Evolutionary conservation across 1,284 basidiomycete genomes (phyloP), one percentile per base, ranked within the genome.

Genomic region (Trametes hirsuta): DNA sequence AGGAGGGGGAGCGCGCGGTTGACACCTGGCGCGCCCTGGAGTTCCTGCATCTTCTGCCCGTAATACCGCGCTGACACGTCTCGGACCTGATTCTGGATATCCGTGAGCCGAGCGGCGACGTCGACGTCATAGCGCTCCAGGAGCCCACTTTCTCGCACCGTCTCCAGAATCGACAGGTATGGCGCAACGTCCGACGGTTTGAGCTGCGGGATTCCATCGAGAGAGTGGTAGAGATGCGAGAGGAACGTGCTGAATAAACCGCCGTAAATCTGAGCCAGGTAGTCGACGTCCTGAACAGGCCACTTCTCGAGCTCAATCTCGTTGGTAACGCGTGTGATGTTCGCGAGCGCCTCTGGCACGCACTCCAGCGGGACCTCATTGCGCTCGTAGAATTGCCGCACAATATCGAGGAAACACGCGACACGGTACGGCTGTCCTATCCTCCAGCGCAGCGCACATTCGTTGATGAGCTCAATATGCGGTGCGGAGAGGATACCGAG

Each of bases 331-430:
- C 90, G 91, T 36, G 81, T 78, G 14, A 97, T 83, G 50, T 86
- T 85, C 52, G 86, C 82, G 47, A 97, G 76, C 14, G 94, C 95
- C 73, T 98, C 96, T 0, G 90, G 91, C 51, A 99, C 87, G 74
- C 97, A 99, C 69, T 97, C 96, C 66, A 97, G 78, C 3, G 97
- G 97, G 6, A 98, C 93, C 67, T 96, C 89, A 66, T 94, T 91
- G 25, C 91, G 83, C 76, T 96, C 93, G 71, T 91, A 98, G 71
- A 95, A 90, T 53, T 89, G 84, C 64, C 89, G 89, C 63, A 98
- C 94, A 42, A 95, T 83, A 53, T 95, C 91, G 67, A 98, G 76
- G 75, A 97, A 97, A 67, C 90, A 90, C 9, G 89, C 83, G 0
- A 85, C 85, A 22, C 93, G 86, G 70, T 93, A 94, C 3, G 91